A percentile compares a stretch with the other conserved stretches of the same genome.
These are phyloP conservation scores for Xylariaceae sp. DNA, from an alignment of 2,329 filamentous ascomycete species.

Conservation along the genomic window DNA sequence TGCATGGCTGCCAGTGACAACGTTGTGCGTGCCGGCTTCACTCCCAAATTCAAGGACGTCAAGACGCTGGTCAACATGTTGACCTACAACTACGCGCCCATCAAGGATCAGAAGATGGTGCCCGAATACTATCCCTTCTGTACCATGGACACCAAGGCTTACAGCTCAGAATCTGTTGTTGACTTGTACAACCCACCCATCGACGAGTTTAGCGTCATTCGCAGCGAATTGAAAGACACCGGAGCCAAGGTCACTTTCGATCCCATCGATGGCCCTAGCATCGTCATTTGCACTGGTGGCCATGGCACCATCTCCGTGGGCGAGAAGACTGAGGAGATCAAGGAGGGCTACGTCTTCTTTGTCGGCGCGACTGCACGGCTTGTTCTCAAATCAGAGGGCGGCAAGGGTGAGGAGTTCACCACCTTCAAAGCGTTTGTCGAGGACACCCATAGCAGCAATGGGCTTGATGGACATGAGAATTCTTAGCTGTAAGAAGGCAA, in stretches of 20 bases:
- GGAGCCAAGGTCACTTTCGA: conserved; percentile 87
- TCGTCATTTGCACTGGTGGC: conserved; percentile 85
- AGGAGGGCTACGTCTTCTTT: conserved; percentile 73
- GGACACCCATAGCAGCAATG: conserved; percentile 51
- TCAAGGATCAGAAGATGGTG: conserved; percentile 89
- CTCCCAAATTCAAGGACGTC: conserved; percentile 97
- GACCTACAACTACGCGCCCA: conserved; percentile 93
- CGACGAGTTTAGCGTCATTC: conserved; percentile 89
- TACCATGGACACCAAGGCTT: conserved; percentile 75
- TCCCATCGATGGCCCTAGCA: conserved; percentile 79
- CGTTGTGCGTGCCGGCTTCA: conserved; percentile 94
- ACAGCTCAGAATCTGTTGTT: conserved; percentile 69
- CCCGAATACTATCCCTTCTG: conserved; percentile 82
- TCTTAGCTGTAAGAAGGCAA: too few relatives aligned
- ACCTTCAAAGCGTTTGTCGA: conserved; percentile 96
- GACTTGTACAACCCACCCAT: conserved; percentile 92
- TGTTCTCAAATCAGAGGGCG: conserved; percentile 65
- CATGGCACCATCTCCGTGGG: conserved; percentile 82
- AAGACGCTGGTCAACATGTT: conserved; percentile 83
- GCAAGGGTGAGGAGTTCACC: conserved; percentile 66
- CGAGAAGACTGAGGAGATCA: conserved; percentile 69
- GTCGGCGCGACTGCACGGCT: conserved; percentile 85
- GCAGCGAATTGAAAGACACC: conserved; percentile 65
- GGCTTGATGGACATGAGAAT: not conserved
- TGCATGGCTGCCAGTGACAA: conserved; percentile 99